phyloP scores from a whole-genome alignment of 1,284 basidiomycete genomes.

The Sphaerobolus stellatus region DNA sequence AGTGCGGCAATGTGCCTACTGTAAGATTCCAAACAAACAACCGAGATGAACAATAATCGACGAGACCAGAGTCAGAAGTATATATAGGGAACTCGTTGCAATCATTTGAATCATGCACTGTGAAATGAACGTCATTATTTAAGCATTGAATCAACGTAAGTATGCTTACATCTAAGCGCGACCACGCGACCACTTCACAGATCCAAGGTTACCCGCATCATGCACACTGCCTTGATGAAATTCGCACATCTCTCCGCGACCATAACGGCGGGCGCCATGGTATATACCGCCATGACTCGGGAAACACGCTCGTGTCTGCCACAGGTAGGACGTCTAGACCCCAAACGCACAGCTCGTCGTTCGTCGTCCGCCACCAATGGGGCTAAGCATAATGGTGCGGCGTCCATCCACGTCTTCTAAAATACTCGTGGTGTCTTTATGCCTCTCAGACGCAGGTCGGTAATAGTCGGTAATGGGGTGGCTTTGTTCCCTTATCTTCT shows the following conservation, averaged over 20 bases:
- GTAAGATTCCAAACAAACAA: too few relatives aligned
- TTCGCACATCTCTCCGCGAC: conserved; percentile 18
- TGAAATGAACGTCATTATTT: too few relatives aligned
- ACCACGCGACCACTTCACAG: too few relatives aligned
- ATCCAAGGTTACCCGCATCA: too few relatives aligned
- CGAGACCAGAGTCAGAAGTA: too few relatives aligned
- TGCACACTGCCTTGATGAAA: too few relatives aligned
- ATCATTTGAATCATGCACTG: too few relatives aligned
- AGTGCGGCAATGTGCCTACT: too few relatives aligned
- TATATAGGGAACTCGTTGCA: too few relatives aligned
- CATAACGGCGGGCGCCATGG: conserved; percentile 30
- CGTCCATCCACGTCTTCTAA: conserved; percentile 26
- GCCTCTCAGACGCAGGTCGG: conserved; percentile 26
- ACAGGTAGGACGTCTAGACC: conserved; percentile 42
- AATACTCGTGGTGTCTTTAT: conserved; percentile 29
- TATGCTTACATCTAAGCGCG: too few relatives aligned
- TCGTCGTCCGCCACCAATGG: conserved; percentile 31
- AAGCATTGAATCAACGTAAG: too few relatives aligned
- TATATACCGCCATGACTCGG: conserved; percentile 34
- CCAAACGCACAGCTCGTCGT: conserved; percentile 56
- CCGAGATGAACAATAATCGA: too few relatives aligned
- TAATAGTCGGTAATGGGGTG: conserved; percentile 31
- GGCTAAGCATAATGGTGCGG: conserved; percentile 38
- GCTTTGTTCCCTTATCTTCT: conserved; percentile 29
- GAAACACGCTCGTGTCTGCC: conserved; percentile 43